Evolutionary conservation across 2,329 filamentous ascomycete species (phyloP).

Genomic region (Phialophora chinensis): DNA sequence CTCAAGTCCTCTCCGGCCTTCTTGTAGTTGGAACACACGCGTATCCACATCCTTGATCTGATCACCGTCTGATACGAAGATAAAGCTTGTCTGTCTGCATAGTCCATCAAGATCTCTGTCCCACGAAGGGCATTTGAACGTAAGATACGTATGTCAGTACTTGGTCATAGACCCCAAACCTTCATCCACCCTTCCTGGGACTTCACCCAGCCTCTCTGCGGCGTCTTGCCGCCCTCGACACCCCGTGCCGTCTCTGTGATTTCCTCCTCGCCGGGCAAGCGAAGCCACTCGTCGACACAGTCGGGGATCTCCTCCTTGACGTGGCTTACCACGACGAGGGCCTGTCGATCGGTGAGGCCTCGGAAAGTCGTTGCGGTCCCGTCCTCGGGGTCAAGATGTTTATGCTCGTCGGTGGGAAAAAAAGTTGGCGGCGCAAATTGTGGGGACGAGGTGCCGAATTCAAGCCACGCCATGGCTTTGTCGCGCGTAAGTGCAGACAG

Average conservation of each 20-base stretch:
- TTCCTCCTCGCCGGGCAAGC: conserved; percentile 63
- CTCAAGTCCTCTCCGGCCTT: neutral
- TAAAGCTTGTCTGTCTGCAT: neutral
- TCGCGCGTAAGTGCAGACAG: conserved; percentile 83
- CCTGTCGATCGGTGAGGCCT: conserved; percentile 74
- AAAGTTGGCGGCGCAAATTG: neutral
- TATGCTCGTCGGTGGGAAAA: too few species aligned
- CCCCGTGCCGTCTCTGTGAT: conserved; percentile 31
- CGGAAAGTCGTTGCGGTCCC: conserved; percentile 48
- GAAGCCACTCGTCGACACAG: conserved; percentile 82
- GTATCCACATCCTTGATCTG: neutral
- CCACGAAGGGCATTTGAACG: neutral
- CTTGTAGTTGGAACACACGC: neutral
- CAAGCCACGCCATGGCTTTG: conserved; percentile 83
- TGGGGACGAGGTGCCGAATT: conserved; percentile 55
- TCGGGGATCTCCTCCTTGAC: conserved; percentile 87
- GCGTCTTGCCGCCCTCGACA: conserved; percentile 32
- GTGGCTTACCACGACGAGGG: conserved; percentile 90
- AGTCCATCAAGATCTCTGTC: neutral
- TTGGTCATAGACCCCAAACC: conserved; percentile 36
- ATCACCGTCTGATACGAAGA: neutral
- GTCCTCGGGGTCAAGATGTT: neutral
- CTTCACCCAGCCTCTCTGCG: conserved; percentile 25
- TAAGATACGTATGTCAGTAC: neutral
- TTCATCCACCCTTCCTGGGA: conserved; percentile 37